Evolutionary conservation across 768 basidiomycete species (phyloP), one percentile per base, ranked within the genome.

Genomic region (Tubosaeta sp.): DNA sequence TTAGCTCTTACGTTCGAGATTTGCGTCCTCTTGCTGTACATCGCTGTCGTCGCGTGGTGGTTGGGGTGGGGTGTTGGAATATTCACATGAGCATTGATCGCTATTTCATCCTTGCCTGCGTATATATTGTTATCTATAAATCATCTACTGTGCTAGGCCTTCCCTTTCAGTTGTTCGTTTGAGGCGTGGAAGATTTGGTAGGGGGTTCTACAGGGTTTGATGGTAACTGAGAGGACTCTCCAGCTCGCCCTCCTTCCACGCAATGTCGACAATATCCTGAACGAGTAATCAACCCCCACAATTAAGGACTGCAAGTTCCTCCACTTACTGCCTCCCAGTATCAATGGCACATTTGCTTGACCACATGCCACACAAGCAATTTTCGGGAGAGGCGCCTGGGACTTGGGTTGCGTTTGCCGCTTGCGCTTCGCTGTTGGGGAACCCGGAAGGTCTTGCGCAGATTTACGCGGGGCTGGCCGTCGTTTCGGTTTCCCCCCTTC

Each of bases 21-120:
- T 53, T 74, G 69, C 32, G 68, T 88, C 52, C 75, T 89, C 12
- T 54, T 82, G 14, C 71, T 82, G 52, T 77, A 88, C 63, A 39
- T 82, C 37, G 81, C 76, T 5, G 78, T 86, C 19, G 69, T 83
- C 38, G 60, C 74, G 9, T 91, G 88, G 88, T 91, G 88, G 88
- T 61, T 79, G 50, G 86, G 85, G 25, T 91, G 88, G 88, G 74
- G 73, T 26, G 63, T 87, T 39, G 78, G 78, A 38, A 57, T 88
- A 54, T 68, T 73, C 53, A 65, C 71, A 41, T 78, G 61, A 67
- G 50, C 19, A 27, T 25, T 38, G 33, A 47, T 43, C 45, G 47
- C 37, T 25, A 45, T 33, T 45, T 43, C 33, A 11, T 10, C 26
- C 29, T 1, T 43, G 52, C 51, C 51, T 53, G 55, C 33, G 31